These are phyloP conservation scores for Marasmius oreades DNA, from an alignment of 1,284 basidiomycete species.

Conservation along the genomic window DNA sequence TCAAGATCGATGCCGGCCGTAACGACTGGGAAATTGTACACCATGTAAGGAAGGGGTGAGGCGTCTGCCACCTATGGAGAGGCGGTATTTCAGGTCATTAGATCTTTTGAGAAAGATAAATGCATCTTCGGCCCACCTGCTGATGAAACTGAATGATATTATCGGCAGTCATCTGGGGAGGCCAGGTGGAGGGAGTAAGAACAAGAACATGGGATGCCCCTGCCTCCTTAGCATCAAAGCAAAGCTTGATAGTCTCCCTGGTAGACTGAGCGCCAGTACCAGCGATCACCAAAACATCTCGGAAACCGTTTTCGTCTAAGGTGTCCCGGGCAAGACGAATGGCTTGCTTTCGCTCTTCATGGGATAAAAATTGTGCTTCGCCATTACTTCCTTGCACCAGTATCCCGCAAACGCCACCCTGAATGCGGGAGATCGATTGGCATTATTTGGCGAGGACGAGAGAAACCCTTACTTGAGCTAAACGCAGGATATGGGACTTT, in stretches of 20 bases:
- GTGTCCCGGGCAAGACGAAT: conserved; percentile 69
- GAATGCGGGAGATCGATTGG: conserved; percentile 5
- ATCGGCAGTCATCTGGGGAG: conserved; percentile 56
- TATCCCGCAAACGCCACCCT: conserved; percentile 72
- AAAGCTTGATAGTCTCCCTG: conserved; percentile 78
- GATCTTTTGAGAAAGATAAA: too few species aligned
- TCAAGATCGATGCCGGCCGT: conserved; percentile 86
- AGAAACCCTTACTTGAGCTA: conserved; percentile 48
- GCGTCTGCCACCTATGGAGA: conserved; percentile 69
- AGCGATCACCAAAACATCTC: conserved; percentile 70
- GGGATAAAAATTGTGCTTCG: conserved; percentile 76
- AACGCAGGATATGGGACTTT: conserved; percentile 59
- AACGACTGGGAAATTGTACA: conserved; percentile 87
- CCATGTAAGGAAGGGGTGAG: conserved; percentile 82
- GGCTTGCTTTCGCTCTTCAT: conserved; percentile 61
- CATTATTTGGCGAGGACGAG: conserved; percentile 2
- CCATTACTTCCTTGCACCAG: conserved; percentile 77
- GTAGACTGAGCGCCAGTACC: conserved; percentile 85
- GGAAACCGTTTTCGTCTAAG: conserved; percentile 71
- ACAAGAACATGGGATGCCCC: conserved; percentile 79
- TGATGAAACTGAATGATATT: conserved; percentile 63
- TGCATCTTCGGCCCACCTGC: conserved; percentile 39
- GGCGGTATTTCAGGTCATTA: too few species aligned
- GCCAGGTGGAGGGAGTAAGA: conserved; percentile 70
- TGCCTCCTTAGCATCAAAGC: conserved; percentile 72